Evolutionary conservation across 441 rosid genomes (phyloP), one percentile per base, ranked within the genome.

Genomic region (Daphne laureola): DNA sequence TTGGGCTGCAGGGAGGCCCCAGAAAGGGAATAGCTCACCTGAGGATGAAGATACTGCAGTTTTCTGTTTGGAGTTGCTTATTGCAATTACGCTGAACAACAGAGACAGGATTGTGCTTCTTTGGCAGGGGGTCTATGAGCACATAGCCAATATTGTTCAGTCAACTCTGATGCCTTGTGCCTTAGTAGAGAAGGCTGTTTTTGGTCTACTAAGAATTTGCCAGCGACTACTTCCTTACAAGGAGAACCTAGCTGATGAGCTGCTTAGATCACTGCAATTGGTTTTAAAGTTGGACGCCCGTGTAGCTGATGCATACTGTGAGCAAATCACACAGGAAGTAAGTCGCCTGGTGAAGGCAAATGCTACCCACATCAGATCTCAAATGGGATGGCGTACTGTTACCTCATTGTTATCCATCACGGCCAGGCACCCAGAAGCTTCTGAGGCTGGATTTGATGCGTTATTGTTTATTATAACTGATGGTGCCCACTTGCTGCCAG

Each of bases 11-110:
- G 89, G 97, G 67, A 75, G 78, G 52, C 85, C 96, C 50, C 82
- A 73, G 69, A 78, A 83, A 72, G 90, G 98, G 56, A 81, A 65
- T 57, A 77, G 76, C 66, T 76, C 90, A 46, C 80, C 83, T 16
- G 98, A 92, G 70, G 98, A 92, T 64, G 97, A 92, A 70, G 96
- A 80, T 66, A 78, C 97, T 50, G 96, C 94, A 51, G 97, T 89
- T 67, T 92, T 92, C 76, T 92, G 98, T 69, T 73, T 92, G 66
- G 98, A 92, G 68, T 67, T 92, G 77, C 80, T 92, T 52, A 83
- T 92, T 69, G 94, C 97, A 57, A 81, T 92, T 67, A 86, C 98
- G 58, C 79, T 92, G 61, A 92, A 89, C 72, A 89, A 89, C 69
- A 73, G 97, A 66, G 98, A 92, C 63, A 80, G 97, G 75, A 92